Base-by-base conservation (phyloP, 2,329 filamentous ascomycete species). In the Stylonectria norvegica region DNA sequence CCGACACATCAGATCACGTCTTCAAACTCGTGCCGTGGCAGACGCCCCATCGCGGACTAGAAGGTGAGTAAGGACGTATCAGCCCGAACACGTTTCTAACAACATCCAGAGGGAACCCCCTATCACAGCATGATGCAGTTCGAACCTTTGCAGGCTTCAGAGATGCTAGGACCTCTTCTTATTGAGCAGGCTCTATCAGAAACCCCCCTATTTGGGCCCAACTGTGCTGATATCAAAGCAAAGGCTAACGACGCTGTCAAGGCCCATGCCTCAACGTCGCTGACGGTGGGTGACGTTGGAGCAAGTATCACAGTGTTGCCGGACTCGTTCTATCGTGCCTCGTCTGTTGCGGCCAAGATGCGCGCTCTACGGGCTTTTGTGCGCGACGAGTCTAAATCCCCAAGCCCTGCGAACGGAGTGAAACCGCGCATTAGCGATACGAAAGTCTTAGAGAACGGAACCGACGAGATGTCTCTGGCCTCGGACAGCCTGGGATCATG, bases 11-110 rank as follows among this genome's bases (percentile, higher is more conserved):
- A 2, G 71, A 76, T 34, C 78, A 82, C 40, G 63, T 80, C 9
- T 81, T 74, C 45, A 78, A 81, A 47, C 62, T 84, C 45, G 67
- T 81, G 11, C 77, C 79, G 1, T 83, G 80, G 80, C 68, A 75
- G 48, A 58, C 76, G 5, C 78, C 79, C 2, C 71, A 81, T 53
- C 71, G 78, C 16, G 78, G 76, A 1, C 55, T 79, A 7, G 69
- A 76, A 61, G 74, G 76, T 76, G 62, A 44, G 56, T 42, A n/a
- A 11, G 8, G 4, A 15, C 11, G 4, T 3, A 23, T 10, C 14
- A 12, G 16, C n/a, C 18, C 29, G 23, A 16, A 20, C 18, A 18
- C 22, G 4, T 34, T 15, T 19, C 57, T 59, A 33, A 62, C 3
- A 6, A 25, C 5, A 14, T 2, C 22, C 35, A 78, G 78, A 74